Base-by-base conservation (phyloP, 768 basidiomycete genomes). In the Zangia roseola region DNA sequence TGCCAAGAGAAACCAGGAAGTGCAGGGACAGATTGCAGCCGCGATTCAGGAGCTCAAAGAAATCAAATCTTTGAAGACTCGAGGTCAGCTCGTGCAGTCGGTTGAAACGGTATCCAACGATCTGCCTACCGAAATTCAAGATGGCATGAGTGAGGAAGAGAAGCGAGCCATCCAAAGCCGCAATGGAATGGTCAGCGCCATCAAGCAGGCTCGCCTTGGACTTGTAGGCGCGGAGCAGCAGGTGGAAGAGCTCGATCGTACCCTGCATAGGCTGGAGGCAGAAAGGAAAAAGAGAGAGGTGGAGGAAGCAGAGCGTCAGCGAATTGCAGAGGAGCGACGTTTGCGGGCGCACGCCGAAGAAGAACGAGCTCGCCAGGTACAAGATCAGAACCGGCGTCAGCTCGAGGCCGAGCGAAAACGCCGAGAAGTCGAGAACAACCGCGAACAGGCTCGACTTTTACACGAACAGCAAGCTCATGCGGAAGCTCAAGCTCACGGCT, bases 181-280 rank as follows among this genome's bases (percentile, higher is more conserved):
- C 4, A 53, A 56, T 10, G 47, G 34, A 7, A 46, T 60, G 34
- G 47, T 60, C 44, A 10, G 10, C 7, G 34, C 37, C 13, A 17
- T 67, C 28, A 53, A 55, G 17, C 43, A 52, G 26, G 39, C 58
- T 48, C 58, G 53, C 14, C 51, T 48, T 38, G 50, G 55, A 46
- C 58, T 58, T 33, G 16, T 42, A n/a, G 54, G 57, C 21, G 62
- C 53, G 39, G 21, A 52, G 38, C 54, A 50, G 26, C 40, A 41
- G 40, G 23, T 65, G 24, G 56, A 58, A 43, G 60, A 56, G 42
- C 49, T 39, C 14, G 50, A 40, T 25, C 42, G 26, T 24, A 47
- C 43, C 10, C 55, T 67, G n/a, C 57, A 49, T 23, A 57, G 43
- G 23, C 41, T 71, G 35, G 59, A 52, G 43, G 62, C 62, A 45